Base-by-base conservation (phyloP, 2,329 filamentous ascomycete species). In the Pyrenophora graminea region DNA sequence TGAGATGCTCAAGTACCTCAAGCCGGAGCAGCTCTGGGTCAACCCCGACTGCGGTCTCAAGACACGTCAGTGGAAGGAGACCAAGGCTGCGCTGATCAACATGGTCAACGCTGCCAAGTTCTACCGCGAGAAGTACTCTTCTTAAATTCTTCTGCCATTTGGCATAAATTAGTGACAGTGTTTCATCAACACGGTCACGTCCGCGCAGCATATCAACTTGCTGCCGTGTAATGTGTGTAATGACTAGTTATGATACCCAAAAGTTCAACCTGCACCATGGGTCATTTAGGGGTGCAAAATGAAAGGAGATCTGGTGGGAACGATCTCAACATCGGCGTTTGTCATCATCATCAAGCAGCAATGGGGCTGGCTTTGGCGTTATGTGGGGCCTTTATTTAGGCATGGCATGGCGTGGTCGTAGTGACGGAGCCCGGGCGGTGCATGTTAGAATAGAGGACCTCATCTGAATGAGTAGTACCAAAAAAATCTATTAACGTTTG, bases 41-140 rank as follows among this genome's bases (percentile, higher is more conserved):
- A 93, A 99, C 84, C 94, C 94, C 66, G 94, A 99, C 83, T 99
- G 94, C 75, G 94, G 94, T 83, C 87, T 99, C 55, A 99, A 99
- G 91, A 99, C 94, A 68, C 90, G 94, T 70, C 89, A 96, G 82
- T 97, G 94, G 93, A 86, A 89, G 78, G 93, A 99, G 87, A 96
- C 92, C 78, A 97, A 97, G 88, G 91, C 91, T 74, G 90, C 93
- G 53, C 82, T 99, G 74, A 81, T 81, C 81, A 96, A 97, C 87
- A 89, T 99, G 91, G 93, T 99, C 79, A 92, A 93, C 76, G 94
- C 94, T 52, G 93, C 94, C 83, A 97, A 97, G 86, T 88, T 81
- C 84, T 97, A 86, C 91, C 93, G 94, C 76, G 79, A 87, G 78
- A 91, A 96, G 85, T 88, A 95, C 80, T 75, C 85, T 76, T 85